These are phyloP conservation scores for Peronospora belbahrii DNA, from an alignment of 352 stramenopile genomes.

Conservation along the genomic window DNA sequence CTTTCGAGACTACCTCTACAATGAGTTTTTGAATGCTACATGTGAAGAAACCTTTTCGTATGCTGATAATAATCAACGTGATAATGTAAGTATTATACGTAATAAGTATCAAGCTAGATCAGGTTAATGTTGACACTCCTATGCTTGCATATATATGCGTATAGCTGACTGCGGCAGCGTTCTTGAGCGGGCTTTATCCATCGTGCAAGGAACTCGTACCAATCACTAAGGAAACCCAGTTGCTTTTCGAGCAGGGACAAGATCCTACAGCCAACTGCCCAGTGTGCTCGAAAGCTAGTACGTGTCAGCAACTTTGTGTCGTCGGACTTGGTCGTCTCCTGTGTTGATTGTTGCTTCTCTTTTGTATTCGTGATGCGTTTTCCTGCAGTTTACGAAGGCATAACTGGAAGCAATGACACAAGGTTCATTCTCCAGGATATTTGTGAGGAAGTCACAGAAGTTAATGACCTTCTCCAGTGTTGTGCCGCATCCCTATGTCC, in stretches of 20 bases:
- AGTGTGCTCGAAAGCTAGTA: constrained; percentile 55
- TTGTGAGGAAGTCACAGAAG: constrained; percentile 36
- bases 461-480: constrained; percentile 62
- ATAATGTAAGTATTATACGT: constrained; percentile 38
- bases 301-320: constrained; percentile 3
- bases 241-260: constrained; percentile 73
- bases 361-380: background rate
- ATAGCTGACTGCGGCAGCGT: constrained; percentile 57
- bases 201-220: constrained; percentile 44
- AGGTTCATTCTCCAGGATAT: constrained; percentile 54
- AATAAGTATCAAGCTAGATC: background rate
- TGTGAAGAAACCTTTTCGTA: constrained; percentile 62
- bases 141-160: background rate
- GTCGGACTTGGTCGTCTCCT: background rate
- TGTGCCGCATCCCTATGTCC: constrained; percentile 45
- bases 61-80: constrained; percentile 62
- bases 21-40: constrained; percentile 42
- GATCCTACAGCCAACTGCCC: constrained; percentile 57
- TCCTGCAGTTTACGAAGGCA: constrained; percentile 56
- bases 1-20: constrained; percentile 61
- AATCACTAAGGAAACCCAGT: constrained; percentile 42
- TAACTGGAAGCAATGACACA: constrained; percentile 50
- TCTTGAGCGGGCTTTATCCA: constrained; percentile 48
- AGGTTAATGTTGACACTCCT: background rate
- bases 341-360: background rate